phyloP scores from a whole-genome alignment of 257 asterid species.

The Forsythia viridissima region DNA sequence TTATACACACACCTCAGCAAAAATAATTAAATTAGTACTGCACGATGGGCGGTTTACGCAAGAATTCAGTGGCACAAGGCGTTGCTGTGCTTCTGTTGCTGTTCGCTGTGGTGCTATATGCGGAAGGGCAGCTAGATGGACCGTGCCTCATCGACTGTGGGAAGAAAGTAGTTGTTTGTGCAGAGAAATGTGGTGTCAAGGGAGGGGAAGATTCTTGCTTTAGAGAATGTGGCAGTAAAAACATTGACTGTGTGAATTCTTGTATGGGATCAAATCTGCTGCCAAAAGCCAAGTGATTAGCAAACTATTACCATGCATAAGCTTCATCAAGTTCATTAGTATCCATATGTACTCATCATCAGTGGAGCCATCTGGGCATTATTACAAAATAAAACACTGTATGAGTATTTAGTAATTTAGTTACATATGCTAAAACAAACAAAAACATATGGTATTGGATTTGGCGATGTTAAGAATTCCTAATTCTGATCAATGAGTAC shows the following conservation, averaged over 20 bases:
- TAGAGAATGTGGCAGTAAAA: constrained; percentile 3
- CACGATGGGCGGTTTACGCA: background rate
- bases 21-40: background rate
- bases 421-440: no score
- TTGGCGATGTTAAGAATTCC: background rate
- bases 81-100: constrained; percentile 1
- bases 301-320: background rate
- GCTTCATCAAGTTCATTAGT: background rate
- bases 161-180: constrained; percentile 15
- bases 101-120: background rate
- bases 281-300: background rate
- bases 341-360: background rate
- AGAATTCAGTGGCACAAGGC: background rate
- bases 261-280: background rate
- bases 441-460: no score
- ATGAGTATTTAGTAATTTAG: no score
- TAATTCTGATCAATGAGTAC: background rate
- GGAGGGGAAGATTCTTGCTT: constrained; percentile 14
- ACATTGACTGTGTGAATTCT: background rate
- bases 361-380: no score
- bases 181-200: background rate
- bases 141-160: constrained; percentile 17
- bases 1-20: background rate
- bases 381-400: no score
- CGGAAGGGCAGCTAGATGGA: background rate